A percentile compares a stretch with the other conserved stretches of the same genome.
Evolutionary conservation across 345 rosid genomes (phyloP).

Genomic region (Acer campestre): DNA sequence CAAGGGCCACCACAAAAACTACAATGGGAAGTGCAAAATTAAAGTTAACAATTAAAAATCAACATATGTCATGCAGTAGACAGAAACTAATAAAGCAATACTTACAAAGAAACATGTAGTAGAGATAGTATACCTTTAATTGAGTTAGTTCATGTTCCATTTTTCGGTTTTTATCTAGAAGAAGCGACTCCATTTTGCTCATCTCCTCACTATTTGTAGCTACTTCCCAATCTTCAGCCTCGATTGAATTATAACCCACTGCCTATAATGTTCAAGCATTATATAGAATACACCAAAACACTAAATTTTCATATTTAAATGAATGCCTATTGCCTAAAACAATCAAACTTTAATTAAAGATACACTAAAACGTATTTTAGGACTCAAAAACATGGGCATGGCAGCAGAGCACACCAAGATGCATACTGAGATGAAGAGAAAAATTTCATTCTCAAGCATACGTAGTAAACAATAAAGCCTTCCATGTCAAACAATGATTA

Average conservation of each 20-base stretch:
- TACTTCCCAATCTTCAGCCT: constrained; percentile 99
- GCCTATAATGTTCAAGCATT: constrained; percentile 52
- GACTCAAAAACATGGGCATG: neutral
- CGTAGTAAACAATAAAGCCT: neutral
- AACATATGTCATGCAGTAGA: neutral
- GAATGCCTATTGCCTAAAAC: constrained; percentile 52
- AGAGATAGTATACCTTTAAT: constrained; percentile 58
- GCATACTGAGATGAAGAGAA: neutral
- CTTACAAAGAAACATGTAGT: constrained; percentile 10
- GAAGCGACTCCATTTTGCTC: constrained; percentile 99
- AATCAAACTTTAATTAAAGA: constrained; percentile 20
- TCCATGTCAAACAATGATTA: neutral
- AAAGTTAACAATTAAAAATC: neutral
- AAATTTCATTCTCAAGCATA: neutral
- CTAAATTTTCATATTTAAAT: constrained; percentile 79
- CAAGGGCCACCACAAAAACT: neutral
- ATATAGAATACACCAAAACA: constrained; percentile 18
- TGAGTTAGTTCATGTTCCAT: constrained; percentile 98
- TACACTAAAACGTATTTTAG: constrained; percentile 7
- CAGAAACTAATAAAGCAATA: constrained; percentile 16
- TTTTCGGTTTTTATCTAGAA: constrained; percentile 94
- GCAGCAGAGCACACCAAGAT: neutral
- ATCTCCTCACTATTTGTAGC: constrained; percentile 94
- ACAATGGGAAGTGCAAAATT: neutral
- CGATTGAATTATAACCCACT: constrained; percentile 95